Evolutionary conservation across 306 rosid genomes (phyloP).

Genomic region (Prunus kanzakura): DNA sequence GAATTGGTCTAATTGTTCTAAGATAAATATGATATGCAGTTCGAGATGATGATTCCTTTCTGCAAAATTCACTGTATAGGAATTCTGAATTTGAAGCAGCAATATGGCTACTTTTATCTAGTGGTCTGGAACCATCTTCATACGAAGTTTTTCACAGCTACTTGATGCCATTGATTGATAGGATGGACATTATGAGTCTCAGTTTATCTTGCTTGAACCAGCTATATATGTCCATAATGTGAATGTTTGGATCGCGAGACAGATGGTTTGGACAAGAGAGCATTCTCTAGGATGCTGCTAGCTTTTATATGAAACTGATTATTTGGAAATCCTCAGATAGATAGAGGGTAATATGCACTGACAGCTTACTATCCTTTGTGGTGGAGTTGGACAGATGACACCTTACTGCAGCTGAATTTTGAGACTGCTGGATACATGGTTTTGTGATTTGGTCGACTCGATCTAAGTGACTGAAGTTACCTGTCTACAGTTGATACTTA

Average conservation of each 20-base stretch:
- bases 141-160: neutral
- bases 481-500: neutral
- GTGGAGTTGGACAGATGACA: neutral
- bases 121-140: neutral
- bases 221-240: neutral
- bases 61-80: neutral
- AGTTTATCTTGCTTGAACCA: neutral
- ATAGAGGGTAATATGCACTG: neutral
- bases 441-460: neutral
- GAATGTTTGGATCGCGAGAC: neutral
- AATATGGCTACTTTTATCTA: neutral
- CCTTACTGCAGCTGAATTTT: neutral
- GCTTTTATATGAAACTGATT: neutral
- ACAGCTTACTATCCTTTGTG: neutral
- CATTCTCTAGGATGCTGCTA: neutral
- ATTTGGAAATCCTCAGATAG: neutral
- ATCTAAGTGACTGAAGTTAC: neutral
- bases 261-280: neutral
- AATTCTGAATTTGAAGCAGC: constrained; percentile 1
- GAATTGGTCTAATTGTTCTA: neutral
- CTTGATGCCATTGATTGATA: neutral
- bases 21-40: neutral
- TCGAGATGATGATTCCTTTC: neutral
- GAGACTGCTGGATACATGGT: neutral
- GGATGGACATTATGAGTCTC: neutral